Base-by-base conservation (phyloP, 192 early-diverging fungal species). In the Linnemannia zychae region DNA sequence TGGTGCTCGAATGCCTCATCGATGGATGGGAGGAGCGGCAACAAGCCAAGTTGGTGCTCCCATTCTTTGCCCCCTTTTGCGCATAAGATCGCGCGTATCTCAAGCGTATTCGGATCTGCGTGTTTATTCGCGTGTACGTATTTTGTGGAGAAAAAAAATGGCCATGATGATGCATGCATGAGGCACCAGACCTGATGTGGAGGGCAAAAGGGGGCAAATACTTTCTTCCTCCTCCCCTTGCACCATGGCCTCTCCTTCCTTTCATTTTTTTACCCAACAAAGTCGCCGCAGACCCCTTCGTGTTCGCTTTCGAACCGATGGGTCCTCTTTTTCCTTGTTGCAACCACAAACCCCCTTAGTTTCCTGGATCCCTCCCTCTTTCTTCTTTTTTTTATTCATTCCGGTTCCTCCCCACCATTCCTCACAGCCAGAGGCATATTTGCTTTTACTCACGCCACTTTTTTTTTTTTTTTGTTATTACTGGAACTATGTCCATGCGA, bases 191-290 rank as follows among this genome's bases (percentile, higher is more conserved):
- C 57, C 57, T 28, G 48, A 63, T 63, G 57, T 63, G 57, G 57
- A 63, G 31, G 24, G 28, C 24, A n/a, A 31, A 63, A 63, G 28
- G 28, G 57, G 57, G 24, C 57, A 11, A 63, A 57, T 57, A n/a
- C n/a, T 9, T 57, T 20, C 52, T n/a, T 57, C n/a, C 57, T 31
- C 31, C 57, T 12, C 57, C 12, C 53, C 53, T 31, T 63, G 57
- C 9, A 33, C 57, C 57, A 63, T 63, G 57, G 28, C 24, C 11
- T 31, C 57, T 31, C 57, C 57, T n/a, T 63, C 57, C 24, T 63
- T 63, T 63, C 28, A 31, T 67, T 5, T 36, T 76, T 76, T 69
- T 76, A 68, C 75, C 75, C 66, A 76, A 76, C 66, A 68, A 34
- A 68, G 46, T 68, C 18, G 31, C 22, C 67, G 24, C 18, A 68